A percentile compares a stretch with the other conserved stretches of the same genome.
Conservation (phyloP, 2,329 filamentous ascomycete genomes). For the Colletotrichum tamarilloi region DNA sequence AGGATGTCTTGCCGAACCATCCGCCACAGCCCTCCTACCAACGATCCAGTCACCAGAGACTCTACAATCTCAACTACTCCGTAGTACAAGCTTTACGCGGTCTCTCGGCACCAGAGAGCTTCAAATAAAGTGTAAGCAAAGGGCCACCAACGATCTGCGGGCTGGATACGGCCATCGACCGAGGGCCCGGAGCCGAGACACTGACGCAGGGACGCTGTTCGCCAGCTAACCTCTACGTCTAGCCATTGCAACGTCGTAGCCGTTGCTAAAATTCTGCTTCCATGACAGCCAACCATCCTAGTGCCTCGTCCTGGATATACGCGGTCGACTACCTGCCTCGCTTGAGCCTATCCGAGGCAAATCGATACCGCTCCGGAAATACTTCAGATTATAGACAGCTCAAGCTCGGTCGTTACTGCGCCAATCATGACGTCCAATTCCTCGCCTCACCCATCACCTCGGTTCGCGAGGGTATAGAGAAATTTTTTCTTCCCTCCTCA, state of each 20-base stretch:
- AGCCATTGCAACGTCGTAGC: background rate
- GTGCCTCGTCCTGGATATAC: conserved; percentile 3
- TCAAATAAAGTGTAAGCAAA: background rate
- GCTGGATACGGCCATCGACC: background rate
- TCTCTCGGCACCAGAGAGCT: background rate
- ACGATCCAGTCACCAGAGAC: background rate
- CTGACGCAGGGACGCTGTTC: background rate
- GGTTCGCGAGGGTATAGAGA: background rate
- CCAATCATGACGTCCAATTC: conserved; percentile 2
- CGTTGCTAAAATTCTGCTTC: background rate
- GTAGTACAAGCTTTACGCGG: background rate
- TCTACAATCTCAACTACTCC: background rate
- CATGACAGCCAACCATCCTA: background rate
- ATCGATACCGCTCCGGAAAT: background rate
- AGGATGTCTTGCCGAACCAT: background rate
- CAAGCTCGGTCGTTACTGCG: background rate
- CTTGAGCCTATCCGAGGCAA: background rate
- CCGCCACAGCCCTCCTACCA: background rate
- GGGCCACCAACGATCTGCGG: background rate
- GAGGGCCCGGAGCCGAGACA: conserved; percentile 7
- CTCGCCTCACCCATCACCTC: background rate
- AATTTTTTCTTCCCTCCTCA: conserved; percentile 1
- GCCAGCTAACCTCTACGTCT: background rate
- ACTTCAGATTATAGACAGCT: background rate
- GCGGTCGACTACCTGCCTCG: background rate